phyloP scores from a whole-genome alignment of 2,329 filamentous ascomycete genomes.

The Pseudogymnoascus sp. region DNA sequence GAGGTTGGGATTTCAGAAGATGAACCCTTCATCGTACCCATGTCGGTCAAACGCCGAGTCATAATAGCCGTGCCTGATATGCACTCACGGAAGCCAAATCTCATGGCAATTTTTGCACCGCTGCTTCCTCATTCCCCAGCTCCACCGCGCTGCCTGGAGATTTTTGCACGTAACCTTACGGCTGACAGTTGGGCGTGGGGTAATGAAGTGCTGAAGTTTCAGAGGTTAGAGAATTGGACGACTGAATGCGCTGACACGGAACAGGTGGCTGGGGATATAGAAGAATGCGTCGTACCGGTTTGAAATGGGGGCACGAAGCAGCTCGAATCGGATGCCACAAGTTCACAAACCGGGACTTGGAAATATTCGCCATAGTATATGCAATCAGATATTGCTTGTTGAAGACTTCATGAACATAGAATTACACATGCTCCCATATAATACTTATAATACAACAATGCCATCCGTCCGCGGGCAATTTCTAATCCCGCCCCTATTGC shows the following conservation, averaged over 20 bases:
- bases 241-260: slow-evolving; percentile 17
- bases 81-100: slow-evolving; percentile 71
- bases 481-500: slow-evolving; percentile 4
- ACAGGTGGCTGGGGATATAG: neutral
- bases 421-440: slow-evolving; percentile 8
- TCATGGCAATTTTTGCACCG: slow-evolving; percentile 53
- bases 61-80: slow-evolving; percentile 66
- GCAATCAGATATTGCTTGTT: neutral
- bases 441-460: slow-evolving; percentile 8
- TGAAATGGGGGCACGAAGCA: neutral
- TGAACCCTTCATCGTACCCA: slow-evolving; percentile 20
- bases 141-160: slow-evolving; percentile 56
- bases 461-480: slow-evolving; percentile 9
- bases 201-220: slow-evolving; percentile 64
- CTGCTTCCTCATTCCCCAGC: slow-evolving; percentile 37
- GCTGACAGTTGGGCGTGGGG: slow-evolving; percentile 76
- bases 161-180: slow-evolving; percentile 69
- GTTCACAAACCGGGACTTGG: neutral
- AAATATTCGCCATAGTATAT: neutral
- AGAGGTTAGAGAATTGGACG: slow-evolving; percentile 50
- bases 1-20: slow-evolving; percentile 20
- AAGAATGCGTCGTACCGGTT: neutral
- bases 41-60: slow-evolving; percentile 42
- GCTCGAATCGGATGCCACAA: neutral
- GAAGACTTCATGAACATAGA: slow-evolving; percentile 6